A percentile compares a stretch with the other conserved stretches of the same genome.
Evolutionary conservation across 345 rosid genomes (phyloP).

Genomic region (Melastoma malabathricum): DNA sequence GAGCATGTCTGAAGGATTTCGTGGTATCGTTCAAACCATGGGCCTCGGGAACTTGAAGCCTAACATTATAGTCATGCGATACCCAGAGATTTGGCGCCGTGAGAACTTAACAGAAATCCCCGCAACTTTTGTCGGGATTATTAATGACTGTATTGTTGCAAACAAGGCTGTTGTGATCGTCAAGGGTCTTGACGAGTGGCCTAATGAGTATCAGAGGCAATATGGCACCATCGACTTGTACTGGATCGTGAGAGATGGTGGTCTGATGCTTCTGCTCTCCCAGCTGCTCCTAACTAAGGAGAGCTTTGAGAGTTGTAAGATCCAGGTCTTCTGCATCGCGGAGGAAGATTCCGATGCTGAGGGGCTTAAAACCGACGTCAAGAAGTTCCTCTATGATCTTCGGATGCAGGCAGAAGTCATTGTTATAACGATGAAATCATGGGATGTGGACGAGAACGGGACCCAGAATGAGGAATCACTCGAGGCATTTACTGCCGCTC

Average conservation of each 20-base stretch:
- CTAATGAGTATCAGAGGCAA: constrained; percentile 92
- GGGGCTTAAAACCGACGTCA: constrained; percentile 86
- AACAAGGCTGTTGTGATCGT: constrained; percentile 97
- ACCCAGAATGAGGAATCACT: constrained; percentile 61
- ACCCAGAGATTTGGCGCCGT: constrained; percentile 98
- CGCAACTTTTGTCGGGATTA: constrained; percentile 75
- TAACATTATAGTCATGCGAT: constrained; percentile 92
- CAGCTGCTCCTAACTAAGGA: constrained; percentile 98
- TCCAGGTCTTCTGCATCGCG: constrained; percentile 96
- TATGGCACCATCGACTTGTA: constrained; percentile 93
- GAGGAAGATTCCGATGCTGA: constrained; percentile 98
- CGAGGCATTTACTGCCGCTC: constrained; percentile 70
- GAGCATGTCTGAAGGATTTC: constrained; percentile 90
- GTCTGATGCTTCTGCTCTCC: constrained; percentile 97
- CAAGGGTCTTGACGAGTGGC: constrained; percentile 99
- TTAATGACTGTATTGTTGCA: constrained; percentile 89
- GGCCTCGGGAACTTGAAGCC: constrained; percentile 98
- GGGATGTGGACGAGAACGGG: constrained; percentile 68
- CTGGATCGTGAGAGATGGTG: constrained; percentile 98
- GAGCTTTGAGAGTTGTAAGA: constrained; percentile 96
- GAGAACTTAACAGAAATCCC: constrained; percentile 92
- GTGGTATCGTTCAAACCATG: constrained; percentile 96
- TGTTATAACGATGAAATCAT: constrained; percentile 82
- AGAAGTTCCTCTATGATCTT: constrained; percentile 89
- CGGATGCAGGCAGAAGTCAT: constrained; percentile 99